Conservation (phyloP, 169 alveolate species). For the Plasmodium vinckei region DNA sequence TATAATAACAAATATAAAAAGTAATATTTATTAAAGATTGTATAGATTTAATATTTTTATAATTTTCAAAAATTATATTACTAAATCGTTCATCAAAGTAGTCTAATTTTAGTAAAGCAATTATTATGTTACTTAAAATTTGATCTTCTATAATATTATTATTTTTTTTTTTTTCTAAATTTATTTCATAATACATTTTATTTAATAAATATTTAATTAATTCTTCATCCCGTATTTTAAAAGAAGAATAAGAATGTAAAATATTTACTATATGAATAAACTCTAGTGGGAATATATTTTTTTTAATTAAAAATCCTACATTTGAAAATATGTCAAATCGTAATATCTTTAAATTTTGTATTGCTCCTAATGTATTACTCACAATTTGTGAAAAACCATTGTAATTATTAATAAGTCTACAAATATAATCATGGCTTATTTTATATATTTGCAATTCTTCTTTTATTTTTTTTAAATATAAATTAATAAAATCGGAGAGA, state of each 20-base stretch:
- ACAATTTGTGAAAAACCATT: constrained; percentile 47
- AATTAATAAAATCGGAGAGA: constrained; percentile 32
- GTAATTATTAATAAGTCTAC: background rate
- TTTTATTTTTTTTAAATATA: background rate
- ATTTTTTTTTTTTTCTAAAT: background rate
- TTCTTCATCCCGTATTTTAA: constrained; percentile 26
- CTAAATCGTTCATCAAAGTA: constrained; percentile 22
- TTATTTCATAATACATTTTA: constrained; percentile 2
- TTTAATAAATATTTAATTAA: constrained; percentile 7
- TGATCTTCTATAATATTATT: constrained; percentile 20
- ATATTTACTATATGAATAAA: constrained; percentile 33
- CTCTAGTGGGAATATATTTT: constrained; percentile 10
- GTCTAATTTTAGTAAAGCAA: constrained; percentile 50
- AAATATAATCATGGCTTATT: background rate
- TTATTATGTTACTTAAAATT: constrained; percentile 40
- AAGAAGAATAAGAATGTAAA: constrained; percentile 63
- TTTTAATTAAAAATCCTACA: constrained; percentile 20
- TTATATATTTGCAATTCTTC: background rate
- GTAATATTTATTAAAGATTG: constrained; percentile 69
- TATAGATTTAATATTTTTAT: constrained; percentile 25
- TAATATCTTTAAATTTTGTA: constrained; percentile 36
- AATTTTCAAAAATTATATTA: constrained; percentile 29
- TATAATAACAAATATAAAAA: constrained; percentile 53
- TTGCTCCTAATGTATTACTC: constrained; percentile 56
- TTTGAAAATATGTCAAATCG: constrained; percentile 30